Base-by-base conservation (phyloP, 2,329 filamentous ascomycete genomes). In the Fusarium tuaranense region DNA sequence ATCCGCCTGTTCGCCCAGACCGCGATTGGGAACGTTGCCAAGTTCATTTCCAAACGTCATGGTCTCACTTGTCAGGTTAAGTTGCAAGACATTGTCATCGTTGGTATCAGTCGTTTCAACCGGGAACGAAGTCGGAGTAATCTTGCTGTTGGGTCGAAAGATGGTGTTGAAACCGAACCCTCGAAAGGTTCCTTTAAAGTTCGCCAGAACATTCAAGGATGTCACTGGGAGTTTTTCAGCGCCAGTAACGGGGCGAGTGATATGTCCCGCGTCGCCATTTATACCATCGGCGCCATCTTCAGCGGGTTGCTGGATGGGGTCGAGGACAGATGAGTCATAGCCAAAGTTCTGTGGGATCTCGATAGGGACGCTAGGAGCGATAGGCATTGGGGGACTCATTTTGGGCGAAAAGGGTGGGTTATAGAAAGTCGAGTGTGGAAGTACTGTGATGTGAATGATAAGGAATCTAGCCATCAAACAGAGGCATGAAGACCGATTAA, bases 81-180 rank as follows among this genome's bases (percentile, higher is more conserved):
- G 77, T 34, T 85, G 78, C 18, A 85, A 68, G 30, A 84, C 73
- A 63, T 83, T 83, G 61, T 81, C 78, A 39, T 71, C 72, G 0
- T 69, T 55, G 9, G 65, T 59, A 5, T 59, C 32, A 6, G 75
- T 64, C 6, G 77, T n/a, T 7, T 13, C 18, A 18, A 32, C 48
- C 72, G 16, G 67, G 46, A 6, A 69, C 53, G 4, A 55, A 18
- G 78, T 80, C 4, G 73, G 76, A 2, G 70, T 77, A 4, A 59
- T 76, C 2, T 64, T 74, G 27, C 73, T 80, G 39, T 79, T 78
- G 0, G 83, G 83, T 1, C 83, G 81, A 63, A 84, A 85, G 55
- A 85, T 84, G 2, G 78, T 78, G 67, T 84, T 84, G 72, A 84
- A 82, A 5, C 83, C 83, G 2, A 70, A 78, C 1, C 83, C 83